Conservation (phyloP, 495 filamentous ascomycete genomes). For the Annulohypoxylon stygium region DNA sequence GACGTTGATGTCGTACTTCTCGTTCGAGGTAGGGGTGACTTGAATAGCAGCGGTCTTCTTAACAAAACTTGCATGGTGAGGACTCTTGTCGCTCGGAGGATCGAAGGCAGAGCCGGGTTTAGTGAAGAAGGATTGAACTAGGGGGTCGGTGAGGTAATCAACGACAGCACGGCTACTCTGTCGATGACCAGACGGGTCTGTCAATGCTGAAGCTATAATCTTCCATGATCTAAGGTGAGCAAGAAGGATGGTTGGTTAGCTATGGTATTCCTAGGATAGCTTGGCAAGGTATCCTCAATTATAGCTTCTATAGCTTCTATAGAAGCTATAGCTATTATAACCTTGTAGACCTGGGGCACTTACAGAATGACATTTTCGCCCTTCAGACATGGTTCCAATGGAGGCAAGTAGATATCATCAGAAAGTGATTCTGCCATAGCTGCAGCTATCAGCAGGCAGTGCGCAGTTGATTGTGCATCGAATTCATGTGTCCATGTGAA, state of each 20-base stretch:
- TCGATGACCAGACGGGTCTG: slow-evolving; percentile 63
- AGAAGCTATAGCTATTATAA: not conserved
- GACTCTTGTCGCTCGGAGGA: slow-evolving; percentile 57
- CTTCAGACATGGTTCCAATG: slow-evolving; percentile 62
- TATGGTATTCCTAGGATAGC: not conserved
- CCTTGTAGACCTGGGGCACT: slow-evolving; percentile 19
- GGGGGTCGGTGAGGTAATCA: slow-evolving; percentile 75
- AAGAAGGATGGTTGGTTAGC: slow-evolving; percentile 42
- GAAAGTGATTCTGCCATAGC: slow-evolving; percentile 73
- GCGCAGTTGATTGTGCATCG: slow-evolving; percentile 47
- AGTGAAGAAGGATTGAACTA: slow-evolving; percentile 74
- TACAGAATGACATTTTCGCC: slow-evolving; percentile 61
- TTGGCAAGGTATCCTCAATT: not conserved
- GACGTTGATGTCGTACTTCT: slow-evolving; percentile 78
- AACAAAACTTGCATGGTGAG: slow-evolving; percentile 72
- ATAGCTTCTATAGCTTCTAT: not conserved
- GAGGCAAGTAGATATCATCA: slow-evolving; percentile 63
- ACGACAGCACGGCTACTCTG: slow-evolving; percentile 65
- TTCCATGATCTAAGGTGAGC: slow-evolving; percentile 76
- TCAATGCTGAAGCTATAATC: slow-evolving; percentile 74
- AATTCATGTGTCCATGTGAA: slow-evolving; percentile 54
- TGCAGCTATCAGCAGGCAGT: slow-evolving; percentile 67
- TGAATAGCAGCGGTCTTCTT: slow-evolving; percentile 93
- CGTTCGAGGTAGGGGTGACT: slow-evolving; percentile 75
- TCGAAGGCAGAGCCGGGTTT: slow-evolving; percentile 73